Conservation (phyloP, 2,329 filamentous ascomycete genomes). For the Claviceps capensis region DNA sequence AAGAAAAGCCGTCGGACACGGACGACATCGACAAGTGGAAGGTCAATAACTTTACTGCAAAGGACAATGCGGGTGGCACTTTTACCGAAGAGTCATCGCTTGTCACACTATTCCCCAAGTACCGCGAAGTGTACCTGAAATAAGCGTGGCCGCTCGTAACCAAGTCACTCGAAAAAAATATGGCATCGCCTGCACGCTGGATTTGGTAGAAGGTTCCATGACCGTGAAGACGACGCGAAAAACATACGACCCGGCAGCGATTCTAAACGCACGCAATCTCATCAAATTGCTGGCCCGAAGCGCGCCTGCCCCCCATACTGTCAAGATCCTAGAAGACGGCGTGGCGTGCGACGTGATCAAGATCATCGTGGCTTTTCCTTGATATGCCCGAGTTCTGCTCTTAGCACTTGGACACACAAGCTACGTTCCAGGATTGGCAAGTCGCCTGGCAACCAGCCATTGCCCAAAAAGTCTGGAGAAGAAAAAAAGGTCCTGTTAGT, state of each 20-base stretch:
- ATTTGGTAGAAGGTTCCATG: conserved; percentile 93
- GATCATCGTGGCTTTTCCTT: conserved; percentile 31
- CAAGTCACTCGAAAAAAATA: conserved; percentile 70
- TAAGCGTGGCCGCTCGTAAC: conserved; percentile 90
- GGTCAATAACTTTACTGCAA: conserved; percentile 71
- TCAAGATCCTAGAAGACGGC: conserved; percentile 89
- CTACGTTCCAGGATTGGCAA: too few species aligned
- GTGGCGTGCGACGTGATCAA: conserved; percentile 93
- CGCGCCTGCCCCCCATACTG: conserved; percentile 81
- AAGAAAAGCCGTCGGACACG: conserved; percentile 88
- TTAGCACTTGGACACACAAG: too few species aligned
- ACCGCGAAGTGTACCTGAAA: conserved; percentile 85
- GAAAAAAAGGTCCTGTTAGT: too few species aligned
- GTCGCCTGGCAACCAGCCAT: too few species aligned
- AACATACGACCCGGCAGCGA: conserved; percentile 82
- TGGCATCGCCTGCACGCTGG: conserved; percentile 81
- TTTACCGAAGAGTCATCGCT: conserved; percentile 93
- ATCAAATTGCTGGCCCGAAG: conserved; percentile 86
- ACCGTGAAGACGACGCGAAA: conserved; percentile 88
- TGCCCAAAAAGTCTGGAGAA: too few species aligned
- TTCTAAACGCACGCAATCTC: conserved; percentile 85
- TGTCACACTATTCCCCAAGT: conserved; percentile 79
- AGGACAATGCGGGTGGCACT: conserved; percentile 72
- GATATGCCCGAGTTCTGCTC: too few species aligned
- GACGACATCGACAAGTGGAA: conserved; percentile 98